A percentile compares a stretch with the other conserved stretches of the same genome.
Evolutionary conservation across 2,329 filamentous ascomycete species (phyloP).

Genomic region (Phialocephala subalpina): DNA sequence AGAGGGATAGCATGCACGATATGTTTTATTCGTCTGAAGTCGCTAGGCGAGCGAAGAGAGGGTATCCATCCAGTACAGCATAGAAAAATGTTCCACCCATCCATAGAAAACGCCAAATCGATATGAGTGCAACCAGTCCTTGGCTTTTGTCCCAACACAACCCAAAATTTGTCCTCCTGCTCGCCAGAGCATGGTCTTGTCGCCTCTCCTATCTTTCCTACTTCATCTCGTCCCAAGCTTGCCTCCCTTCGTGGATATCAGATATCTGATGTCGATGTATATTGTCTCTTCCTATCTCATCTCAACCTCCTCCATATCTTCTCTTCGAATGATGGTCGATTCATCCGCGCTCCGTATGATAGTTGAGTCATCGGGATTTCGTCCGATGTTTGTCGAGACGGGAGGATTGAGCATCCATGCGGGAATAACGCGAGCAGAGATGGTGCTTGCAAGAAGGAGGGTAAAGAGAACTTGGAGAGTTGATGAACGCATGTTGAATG

Average conservation of each 20-base stretch:
- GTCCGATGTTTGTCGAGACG: neutral
- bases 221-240: neutral
- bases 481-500: conserved; percentile 24
- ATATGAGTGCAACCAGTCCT: too few species aligned
- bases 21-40: neutral
- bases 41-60: neutral
- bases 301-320: neutral
- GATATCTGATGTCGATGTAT: neutral
- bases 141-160: too few species aligned
- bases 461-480: conserved; percentile 10
- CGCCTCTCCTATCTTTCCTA: too few species aligned
- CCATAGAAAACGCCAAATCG: too few species aligned
- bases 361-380: conserved; percentile 7
- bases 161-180: too few species aligned
- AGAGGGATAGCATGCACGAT: neutral
- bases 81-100: neutral
- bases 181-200: too few species aligned
- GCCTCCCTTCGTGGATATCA: neutral
- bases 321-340: conserved; percentile 1
- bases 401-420: conserved; percentile 18
- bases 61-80: neutral
- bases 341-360: conserved; percentile 8
- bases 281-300: neutral
- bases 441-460: conserved; percentile 17
- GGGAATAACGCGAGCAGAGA: conserved; percentile 26